Evolutionary conservation across 1,284 basidiomycete species (phyloP).

Genomic region (Sanghuangporus weigelae): DNA sequence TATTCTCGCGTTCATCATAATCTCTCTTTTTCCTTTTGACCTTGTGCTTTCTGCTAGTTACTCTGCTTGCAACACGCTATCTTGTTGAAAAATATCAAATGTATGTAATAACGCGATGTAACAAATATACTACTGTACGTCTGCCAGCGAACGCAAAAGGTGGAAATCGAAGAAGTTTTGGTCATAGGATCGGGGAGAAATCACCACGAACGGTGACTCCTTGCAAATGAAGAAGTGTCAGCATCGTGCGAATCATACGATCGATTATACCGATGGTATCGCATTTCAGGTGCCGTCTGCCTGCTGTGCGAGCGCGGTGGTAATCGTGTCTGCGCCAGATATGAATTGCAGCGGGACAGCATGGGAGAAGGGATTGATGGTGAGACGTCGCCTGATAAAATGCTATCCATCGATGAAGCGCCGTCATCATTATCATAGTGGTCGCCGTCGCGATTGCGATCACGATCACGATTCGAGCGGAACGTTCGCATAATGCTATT

Average conservation of each 20-base stretch:
- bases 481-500: background rate
- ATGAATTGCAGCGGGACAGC: background rate
- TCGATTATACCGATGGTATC: background rate
- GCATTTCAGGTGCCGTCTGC: slow-evolving; percentile 1
- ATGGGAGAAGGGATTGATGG: background rate
- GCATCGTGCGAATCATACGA: slow-evolving; percentile 2
- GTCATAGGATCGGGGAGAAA: background rate
- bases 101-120: background rate
- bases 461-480: background rate
- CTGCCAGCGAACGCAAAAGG: background rate
- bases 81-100: background rate
- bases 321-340: background rate
- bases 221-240: background rate
- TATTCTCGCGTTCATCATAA: background rate
- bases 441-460: background rate
- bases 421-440: background rate
- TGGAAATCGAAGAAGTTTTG: background rate
- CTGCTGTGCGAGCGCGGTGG: slow-evolving; percentile 8
- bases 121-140: background rate
- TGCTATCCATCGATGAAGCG: background rate
- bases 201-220: background rate
- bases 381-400: slow-evolving; percentile 4
- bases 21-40: background rate
- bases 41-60: background rate
- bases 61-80: background rate